phyloP scores from a whole-genome alignment of 768 basidiomycete species.

The Neoboletus magnificus region DNA sequence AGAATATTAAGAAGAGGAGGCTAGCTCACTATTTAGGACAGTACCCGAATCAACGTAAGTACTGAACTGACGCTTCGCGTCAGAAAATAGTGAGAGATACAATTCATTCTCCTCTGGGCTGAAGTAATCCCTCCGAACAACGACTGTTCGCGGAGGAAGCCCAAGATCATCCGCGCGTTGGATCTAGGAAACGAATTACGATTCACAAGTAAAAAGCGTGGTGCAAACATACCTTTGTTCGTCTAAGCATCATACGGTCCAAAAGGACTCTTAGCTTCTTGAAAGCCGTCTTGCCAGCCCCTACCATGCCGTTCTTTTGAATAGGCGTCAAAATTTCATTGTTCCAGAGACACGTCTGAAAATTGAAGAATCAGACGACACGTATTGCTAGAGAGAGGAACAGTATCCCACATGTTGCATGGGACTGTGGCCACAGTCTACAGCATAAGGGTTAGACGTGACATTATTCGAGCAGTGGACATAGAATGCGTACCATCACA shows the following conservation, averaged over 20 bases:
- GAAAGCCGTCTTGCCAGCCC: constrained; percentile 79
- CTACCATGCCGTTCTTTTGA: constrained; percentile 82
- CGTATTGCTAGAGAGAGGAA: background rate
- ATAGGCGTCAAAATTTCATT: constrained; percentile 96
- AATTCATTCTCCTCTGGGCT: constrained; percentile 96
- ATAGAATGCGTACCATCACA: constrained; percentile 66
- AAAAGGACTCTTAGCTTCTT: constrained; percentile 88
- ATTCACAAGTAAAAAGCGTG: background rate
- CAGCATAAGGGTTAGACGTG: background rate
- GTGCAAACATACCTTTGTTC: constrained; percentile 61
- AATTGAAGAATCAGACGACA: constrained; percentile 4
- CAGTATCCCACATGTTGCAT: constrained; percentile 67
- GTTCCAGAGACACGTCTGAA: constrained; percentile 93
- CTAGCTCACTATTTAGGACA: constrained; percentile 78
- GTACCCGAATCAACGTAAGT: constrained; percentile 92
- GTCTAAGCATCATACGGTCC: constrained; percentile 93
- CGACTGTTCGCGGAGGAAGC: constrained; percentile 86
- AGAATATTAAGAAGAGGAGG: background rate
- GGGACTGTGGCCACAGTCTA: constrained; percentile 81
- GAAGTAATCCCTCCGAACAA: constrained; percentile 88
- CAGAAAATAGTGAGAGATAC: constrained; percentile 86
- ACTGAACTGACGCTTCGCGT: constrained; percentile 87
- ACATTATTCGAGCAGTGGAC: background rate
- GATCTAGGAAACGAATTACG: constrained; percentile 43
- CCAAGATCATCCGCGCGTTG: constrained; percentile 97